A percentile compares a stretch with the other conserved stretches of the same genome.
These are phyloP conservation scores for Dryas octopetala DNA, from an alignment of 306 rosid genomes.

Conservation along the genomic window DNA sequence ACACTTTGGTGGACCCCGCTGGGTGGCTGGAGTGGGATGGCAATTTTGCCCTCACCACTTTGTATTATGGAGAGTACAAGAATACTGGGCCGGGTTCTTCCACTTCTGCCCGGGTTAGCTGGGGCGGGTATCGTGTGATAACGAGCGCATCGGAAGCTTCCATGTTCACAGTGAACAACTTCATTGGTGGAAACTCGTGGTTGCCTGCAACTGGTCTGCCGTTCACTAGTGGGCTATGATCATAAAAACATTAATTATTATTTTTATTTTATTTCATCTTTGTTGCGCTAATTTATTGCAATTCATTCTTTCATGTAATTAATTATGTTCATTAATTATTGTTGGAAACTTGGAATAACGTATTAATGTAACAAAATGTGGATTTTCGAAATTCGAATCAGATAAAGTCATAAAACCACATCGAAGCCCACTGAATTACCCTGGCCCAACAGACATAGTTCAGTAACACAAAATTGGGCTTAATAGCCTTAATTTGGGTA, in stretches of 20 bases:
- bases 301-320: too few species aligned
- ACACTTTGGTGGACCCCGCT: constrained; percentile 39
- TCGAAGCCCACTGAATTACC: too few species aligned
- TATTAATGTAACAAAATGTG: too few species aligned
- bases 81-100: constrained; percentile 48
- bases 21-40: constrained; percentile 66
- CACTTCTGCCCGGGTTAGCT: constrained; percentile 41
- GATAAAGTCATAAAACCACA: too few species aligned
- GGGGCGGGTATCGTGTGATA: constrained; percentile 53
- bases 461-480: too few species aligned
- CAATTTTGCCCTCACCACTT: constrained; percentile 42
- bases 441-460: too few species aligned
- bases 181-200: constrained; percentile 54
- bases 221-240: constrained; percentile 34
- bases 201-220: constrained; percentile 48
- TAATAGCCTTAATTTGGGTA: too few species aligned
- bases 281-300: neutral
- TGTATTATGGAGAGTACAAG: constrained; percentile 58
- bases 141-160: constrained; percentile 35
- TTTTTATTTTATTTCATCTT: neutral
- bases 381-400: too few species aligned
- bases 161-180: constrained; percentile 34
- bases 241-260: neutral
- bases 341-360: neutral
- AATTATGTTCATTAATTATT: neutral